These are phyloP conservation scores for Diaporthe humulicola DNA, from an alignment of 2,329 filamentous ascomycete species.

Conservation along the genomic window DNA sequence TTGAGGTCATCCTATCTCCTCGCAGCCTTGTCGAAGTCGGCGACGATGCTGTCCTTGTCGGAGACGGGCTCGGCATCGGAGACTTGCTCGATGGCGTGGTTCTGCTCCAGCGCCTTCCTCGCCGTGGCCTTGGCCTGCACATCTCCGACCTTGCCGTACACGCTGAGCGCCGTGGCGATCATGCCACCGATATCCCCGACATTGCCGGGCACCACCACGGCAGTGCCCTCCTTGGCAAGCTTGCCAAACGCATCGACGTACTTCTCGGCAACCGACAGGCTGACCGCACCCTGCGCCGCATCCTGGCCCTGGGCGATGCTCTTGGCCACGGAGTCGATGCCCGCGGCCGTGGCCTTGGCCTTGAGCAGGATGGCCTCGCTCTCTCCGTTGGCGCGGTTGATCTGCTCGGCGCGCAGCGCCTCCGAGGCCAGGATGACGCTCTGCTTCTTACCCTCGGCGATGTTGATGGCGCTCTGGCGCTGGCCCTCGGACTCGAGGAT, in stretches of 20 bases:
- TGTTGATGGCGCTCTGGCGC: slow-evolving; percentile 97
- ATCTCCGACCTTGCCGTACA: slow-evolving; percentile 93
- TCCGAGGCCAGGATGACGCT: slow-evolving; percentile 96
- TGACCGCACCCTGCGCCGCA: slow-evolving; percentile 85
- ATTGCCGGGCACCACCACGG: slow-evolving; percentile 95
- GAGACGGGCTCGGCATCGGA: slow-evolving; percentile 9
- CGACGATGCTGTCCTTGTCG: slow-evolving; percentile 45
- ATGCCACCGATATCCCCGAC: slow-evolving; percentile 96
- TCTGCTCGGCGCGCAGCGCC: slow-evolving; percentile 88
- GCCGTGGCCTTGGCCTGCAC: slow-evolving; percentile 79
- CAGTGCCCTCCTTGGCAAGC: slow-evolving; percentile 94
- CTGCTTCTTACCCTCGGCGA: slow-evolving; percentile 97
- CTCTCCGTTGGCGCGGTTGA: slow-evolving; percentile 94
- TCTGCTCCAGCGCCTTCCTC: slow-evolving; percentile 59
- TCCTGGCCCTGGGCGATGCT: slow-evolving; percentile 80
- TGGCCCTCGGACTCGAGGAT: slow-evolving; percentile 98
- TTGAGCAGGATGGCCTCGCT: slow-evolving; percentile 92
- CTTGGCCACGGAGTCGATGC: slow-evolving; percentile 87
- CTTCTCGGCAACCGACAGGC: slow-evolving; percentile 92
- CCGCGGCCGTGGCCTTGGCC: slow-evolving; percentile 86
- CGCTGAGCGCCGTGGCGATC: slow-evolving; percentile 95
- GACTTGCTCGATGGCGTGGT: slow-evolving; percentile 41
- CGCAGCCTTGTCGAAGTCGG: slow-evolving; percentile 47
- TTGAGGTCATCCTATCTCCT: slow-evolving; percentile 29
- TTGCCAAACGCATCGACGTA: slow-evolving; percentile 94